phyloP scores from a whole-genome alignment of 352 stramenopile genomes.

The Globisporangium mamillatum region DNA sequence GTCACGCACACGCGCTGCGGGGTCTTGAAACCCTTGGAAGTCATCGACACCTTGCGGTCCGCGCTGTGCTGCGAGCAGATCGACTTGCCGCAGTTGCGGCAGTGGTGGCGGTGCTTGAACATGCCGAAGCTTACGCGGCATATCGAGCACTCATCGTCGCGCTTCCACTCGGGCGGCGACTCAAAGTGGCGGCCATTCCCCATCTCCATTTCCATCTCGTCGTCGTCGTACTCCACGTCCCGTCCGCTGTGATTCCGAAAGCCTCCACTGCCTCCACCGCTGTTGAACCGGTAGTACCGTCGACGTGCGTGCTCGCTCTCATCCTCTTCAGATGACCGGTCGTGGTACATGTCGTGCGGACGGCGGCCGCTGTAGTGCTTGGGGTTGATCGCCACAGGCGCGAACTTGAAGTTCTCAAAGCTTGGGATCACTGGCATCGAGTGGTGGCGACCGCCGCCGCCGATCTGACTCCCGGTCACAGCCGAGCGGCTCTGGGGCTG shows the following conservation, averaged over 20 bases:
- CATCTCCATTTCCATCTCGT: neutral
- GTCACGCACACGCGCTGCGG: conserved; percentile 78
- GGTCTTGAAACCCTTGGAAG: conserved; percentile 66
- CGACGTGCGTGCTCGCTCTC: conserved; percentile 20
- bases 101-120: conserved; percentile 86
- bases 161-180: conserved; percentile 67
- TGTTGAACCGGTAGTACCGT: conserved; percentile 19
- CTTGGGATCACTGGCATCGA: conserved; percentile 59
- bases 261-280: neutral
- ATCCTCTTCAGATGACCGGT: conserved; percentile 25
- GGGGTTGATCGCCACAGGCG: conserved; percentile 13
- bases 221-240: conserved; percentile 11
- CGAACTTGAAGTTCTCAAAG: conserved; percentile 32
- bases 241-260: conserved; percentile 13
- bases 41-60: conserved; percentile 76
- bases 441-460: conserved; percentile 35
- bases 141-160: conserved; percentile 75
- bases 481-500: conserved; percentile 14
- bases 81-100: conserved; percentile 78
- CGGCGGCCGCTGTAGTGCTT: conserved; percentile 18
- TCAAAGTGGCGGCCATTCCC: conserved; percentile 28
- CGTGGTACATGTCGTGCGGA: conserved; percentile 16
- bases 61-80: conserved; percentile 82
- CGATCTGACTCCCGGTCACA: neutral
- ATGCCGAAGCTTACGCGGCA: conserved; percentile 74